phyloP scores from a whole-genome alignment of 164 flowering plant species.

The Macadamia tetraphylla region DNA sequence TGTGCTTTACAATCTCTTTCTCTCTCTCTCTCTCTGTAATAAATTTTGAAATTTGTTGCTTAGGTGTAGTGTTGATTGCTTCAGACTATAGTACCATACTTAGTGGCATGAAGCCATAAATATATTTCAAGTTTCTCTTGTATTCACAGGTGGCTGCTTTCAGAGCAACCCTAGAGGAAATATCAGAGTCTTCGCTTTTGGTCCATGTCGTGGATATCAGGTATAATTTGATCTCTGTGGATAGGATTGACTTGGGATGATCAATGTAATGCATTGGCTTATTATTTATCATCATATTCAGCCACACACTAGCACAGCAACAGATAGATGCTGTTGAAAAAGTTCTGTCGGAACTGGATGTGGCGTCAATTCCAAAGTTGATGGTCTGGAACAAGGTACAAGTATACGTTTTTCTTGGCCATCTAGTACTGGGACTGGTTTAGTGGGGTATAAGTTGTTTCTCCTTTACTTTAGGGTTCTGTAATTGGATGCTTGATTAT shows the following conservation, averaged over 20 bases:
- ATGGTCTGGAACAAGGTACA: slow-evolving; percentile 93
- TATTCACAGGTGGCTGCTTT: slow-evolving; percentile 83
- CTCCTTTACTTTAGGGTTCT: not conserved
- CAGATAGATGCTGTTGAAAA: slow-evolving; percentile 86
- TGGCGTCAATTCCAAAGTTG: slow-evolving; percentile 67
- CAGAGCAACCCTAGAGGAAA: slow-evolving; percentile 94
- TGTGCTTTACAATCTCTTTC: not conserved
- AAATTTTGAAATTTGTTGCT: not conserved
- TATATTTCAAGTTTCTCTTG: slow-evolving; percentile 1
- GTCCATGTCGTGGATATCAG: slow-evolving; percentile 97
- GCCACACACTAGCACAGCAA: slow-evolving; percentile 84
- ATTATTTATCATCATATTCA: slow-evolving; percentile 29
- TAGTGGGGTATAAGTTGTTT: not conserved
- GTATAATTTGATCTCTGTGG: slow-evolving; percentile 29
- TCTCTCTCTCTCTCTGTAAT: no score
- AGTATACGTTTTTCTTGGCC: not conserved
- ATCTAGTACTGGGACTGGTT: not conserved
- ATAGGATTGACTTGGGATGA: not conserved
- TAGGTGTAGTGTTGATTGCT: not conserved
- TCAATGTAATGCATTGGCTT: not conserved
- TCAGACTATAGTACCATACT: not conserved
- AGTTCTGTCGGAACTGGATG: slow-evolving; percentile 79
- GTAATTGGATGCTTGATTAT: no score
- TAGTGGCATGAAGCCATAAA: not conserved
- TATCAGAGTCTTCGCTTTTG: slow-evolving; percentile 86